These are phyloP conservation scores for Ogataea parapolymorpha DNA, from an alignment of 805 yeast species.

Conservation along the genomic window DNA sequence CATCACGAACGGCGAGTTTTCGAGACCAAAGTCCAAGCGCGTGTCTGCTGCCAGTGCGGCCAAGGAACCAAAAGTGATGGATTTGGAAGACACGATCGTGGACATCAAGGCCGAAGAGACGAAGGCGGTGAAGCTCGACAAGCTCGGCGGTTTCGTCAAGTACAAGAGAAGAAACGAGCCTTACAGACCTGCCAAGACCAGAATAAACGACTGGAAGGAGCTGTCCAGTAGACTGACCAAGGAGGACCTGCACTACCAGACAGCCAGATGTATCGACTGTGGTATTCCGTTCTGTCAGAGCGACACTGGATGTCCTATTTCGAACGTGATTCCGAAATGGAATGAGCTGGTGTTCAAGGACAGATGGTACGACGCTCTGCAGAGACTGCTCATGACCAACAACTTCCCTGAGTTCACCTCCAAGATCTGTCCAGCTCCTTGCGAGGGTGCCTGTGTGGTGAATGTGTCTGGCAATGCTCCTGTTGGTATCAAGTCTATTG, in stretches of 20 bases:
- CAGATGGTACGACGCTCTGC: slow-evolving; percentile 91
- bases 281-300: slow-evolving; percentile 99
- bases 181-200: slow-evolving; percentile 71
- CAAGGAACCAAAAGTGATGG: slow-evolving; percentile 80
- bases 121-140: slow-evolving; percentile 66
- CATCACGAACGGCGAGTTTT: slow-evolving; percentile 84
- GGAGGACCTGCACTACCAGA: slow-evolving; percentile 84
- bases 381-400: slow-evolving; percentile 89
- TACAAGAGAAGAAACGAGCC: slow-evolving; percentile 86
- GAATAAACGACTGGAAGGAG: slow-evolving; percentile 92
- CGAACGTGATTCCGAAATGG: slow-evolving; percentile 97
- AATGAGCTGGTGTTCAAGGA: slow-evolving; percentile 93
- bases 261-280: slow-evolving; percentile 99
- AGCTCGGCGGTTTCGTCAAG: slow-evolving; percentile 87
- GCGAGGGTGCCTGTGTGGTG: slow-evolving; percentile 89
- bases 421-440: slow-evolving; percentile 98
- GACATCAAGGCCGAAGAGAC: slow-evolving; percentile 65
- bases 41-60: slow-evolving; percentile 27
- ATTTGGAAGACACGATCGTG: slow-evolving; percentile 82
- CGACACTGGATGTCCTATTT: slow-evolving; percentile 97
- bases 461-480: slow-evolving; percentile 92
- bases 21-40: slow-evolving; percentile 45
- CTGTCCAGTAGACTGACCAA: slow-evolving; percentile 75
- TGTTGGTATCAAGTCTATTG: slow-evolving; percentile 94
- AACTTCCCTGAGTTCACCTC: slow-evolving; percentile 99